A percentile compares a stretch with the other conserved stretches of the same genome.
Evolutionary conservation across 106 monocot species (phyloP).

Genomic region (Platanthera guangdongensis): DNA sequence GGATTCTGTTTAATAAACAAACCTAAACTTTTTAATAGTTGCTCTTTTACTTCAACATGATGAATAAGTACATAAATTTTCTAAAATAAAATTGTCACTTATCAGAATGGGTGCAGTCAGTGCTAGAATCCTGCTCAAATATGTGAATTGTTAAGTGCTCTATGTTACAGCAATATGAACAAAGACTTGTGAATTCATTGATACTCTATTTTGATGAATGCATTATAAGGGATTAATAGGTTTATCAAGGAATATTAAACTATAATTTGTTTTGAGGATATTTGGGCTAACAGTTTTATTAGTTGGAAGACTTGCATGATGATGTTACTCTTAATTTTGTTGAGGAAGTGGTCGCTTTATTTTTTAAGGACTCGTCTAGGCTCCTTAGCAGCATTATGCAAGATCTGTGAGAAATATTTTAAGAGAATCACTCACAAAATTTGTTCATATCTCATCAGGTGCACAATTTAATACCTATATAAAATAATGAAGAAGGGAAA

Average conservation of each 20-base stretch:
- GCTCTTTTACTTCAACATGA: too few relatives aligned
- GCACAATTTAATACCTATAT: not conserved
- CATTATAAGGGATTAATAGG: not conserved
- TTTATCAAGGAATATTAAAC: not conserved
- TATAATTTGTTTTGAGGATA: conserved; percentile 46
- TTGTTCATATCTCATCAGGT: not conserved
- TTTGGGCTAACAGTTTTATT: conserved; percentile 83
- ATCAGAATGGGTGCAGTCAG: too few relatives aligned
- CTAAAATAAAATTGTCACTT: too few relatives aligned
- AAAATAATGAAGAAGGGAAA: conserved; percentile 33
- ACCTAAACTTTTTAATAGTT: not conserved
- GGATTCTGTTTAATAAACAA: not conserved
- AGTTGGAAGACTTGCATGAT: conserved; percentile 89
- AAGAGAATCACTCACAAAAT: not conserved
- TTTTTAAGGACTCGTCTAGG: conserved; percentile 74
- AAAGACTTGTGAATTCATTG: not conserved
- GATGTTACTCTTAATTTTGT: conserved; percentile 89
- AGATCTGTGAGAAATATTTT: conserved; percentile 57
- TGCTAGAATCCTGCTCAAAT: too few relatives aligned
- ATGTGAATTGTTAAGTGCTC: too few relatives aligned
- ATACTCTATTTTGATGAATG: not conserved
- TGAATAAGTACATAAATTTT: too few relatives aligned
- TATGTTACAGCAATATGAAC: not conserved
- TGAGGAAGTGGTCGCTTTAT: conserved; percentile 85
- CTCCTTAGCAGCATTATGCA: conserved; percentile 58